A percentile compares a stretch with the other conserved stretches of the same genome.
Evolutionary conservation across 331 rosid genomes (phyloP).

Genomic region (Rhamnella rubrinervis): DNA sequence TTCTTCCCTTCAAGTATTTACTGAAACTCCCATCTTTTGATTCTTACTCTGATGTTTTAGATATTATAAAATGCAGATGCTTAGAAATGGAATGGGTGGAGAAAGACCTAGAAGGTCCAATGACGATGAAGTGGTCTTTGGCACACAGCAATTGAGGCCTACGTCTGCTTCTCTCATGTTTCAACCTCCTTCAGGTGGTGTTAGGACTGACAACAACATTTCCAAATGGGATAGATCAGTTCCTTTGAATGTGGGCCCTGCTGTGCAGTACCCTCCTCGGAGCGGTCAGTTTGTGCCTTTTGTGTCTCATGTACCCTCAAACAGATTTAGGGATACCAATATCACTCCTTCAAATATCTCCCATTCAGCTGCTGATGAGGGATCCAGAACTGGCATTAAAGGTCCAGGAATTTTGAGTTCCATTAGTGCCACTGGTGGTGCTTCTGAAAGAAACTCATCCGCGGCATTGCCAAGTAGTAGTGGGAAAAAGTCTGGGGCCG

Average conservation of each 20-base stretch:
- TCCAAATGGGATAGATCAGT: constrained; percentile 72
- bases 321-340: constrained; percentile 65
- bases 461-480: constrained; percentile 50
- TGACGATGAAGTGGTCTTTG: constrained; percentile 65
- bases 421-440: constrained; percentile 40
- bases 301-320: constrained; percentile 59
- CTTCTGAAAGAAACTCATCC: constrained; percentile 60
- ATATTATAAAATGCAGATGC: constrained; percentile 47
- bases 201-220: constrained; percentile 45
- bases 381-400: constrained; percentile 94
- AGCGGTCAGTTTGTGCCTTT: constrained; percentile 59
- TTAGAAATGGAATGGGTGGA: constrained; percentile 64
- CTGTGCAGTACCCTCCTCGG: constrained; percentile 61
- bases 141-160: constrained; percentile 65
- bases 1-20: constrained; percentile 11
- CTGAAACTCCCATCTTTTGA: not conserved
- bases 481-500: constrained; percentile 57
- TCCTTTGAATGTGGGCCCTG: constrained; percentile 62
- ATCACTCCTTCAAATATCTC: constrained; percentile 71
- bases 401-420: constrained; percentile 81
- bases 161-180: constrained; percentile 54
- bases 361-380: constrained; percentile 95
- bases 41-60: constrained; percentile 24
- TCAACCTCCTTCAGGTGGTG: constrained; percentile 58
- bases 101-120: constrained; percentile 69